Base-by-base conservation (phyloP, 2,329 filamentous ascomycete genomes). In the Penicillium sp. region DNA sequence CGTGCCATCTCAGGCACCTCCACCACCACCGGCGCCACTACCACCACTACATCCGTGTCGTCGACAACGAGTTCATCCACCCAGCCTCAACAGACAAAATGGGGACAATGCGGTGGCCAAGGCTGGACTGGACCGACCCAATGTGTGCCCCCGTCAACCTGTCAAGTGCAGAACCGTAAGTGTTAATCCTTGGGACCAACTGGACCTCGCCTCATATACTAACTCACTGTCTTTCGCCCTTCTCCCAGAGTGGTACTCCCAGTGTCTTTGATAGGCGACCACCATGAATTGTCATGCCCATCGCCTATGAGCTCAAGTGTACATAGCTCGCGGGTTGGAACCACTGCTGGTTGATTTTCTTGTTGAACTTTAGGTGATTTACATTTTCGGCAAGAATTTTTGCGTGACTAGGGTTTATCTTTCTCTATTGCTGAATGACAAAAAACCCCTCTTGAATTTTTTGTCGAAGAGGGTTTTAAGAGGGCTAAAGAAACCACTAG, bases 141-240 rank as follows among this genome's bases (percentile, higher is more conserved):
- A 45, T 45, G 20, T 45, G 42, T 28, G 12, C 42, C 42, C n/a
- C 42, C 42, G 4, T 17, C 42, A 11, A 45, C 42, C 42, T 45
- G 42, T 22, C 6, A 17, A 8, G 15, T 22, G 12, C 42, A 45
- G n/a, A 45, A 45, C 42, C 42, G 42, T 45, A 45, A 45, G 42
- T 45, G 8, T 14, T 45, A 12, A n/a, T 5, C 43, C 43, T 56
- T 49, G 14, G 47, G 37, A 48, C 10, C 39, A 7, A 20, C 39
- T 20, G 15, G 15, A 20, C 14, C 39, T 20, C 17, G 39, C 59
- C 50, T 57, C 49, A 59, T 61, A 45, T 35, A 55, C 39, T 22
- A 8, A 12, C 25, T 17, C 12, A 10, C 10, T 22, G 8, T 45
- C 25, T 14, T 45, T 22, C 7, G 12, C 12, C 42, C 12, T 20